phyloP scores from a whole-genome alignment of 371 early-diverging fungal genomes.

The Syncephalastrum contaminatum region DNA sequence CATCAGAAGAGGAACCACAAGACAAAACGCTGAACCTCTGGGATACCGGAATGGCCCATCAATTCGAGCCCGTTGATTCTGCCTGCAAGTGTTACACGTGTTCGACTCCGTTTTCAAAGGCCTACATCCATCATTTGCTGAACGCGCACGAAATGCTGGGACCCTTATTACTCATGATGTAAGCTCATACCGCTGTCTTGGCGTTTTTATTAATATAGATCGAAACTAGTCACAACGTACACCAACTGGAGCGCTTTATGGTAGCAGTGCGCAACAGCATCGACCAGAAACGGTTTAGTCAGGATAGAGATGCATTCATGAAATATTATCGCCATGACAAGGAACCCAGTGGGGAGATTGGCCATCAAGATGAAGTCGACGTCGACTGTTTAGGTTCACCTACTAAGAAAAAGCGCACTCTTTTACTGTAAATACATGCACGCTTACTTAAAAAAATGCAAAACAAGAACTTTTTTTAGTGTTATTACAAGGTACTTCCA shows the following conservation, averaged over 20 bases:
- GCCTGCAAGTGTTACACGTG: slow-evolving; percentile 72
- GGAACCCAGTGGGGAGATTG: slow-evolving; percentile 29
- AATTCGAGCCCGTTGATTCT: slow-evolving; percentile 60
- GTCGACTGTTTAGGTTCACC: slow-evolving; percentile 38
- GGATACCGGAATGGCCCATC: slow-evolving; percentile 47
- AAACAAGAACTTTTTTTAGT: slow-evolving; percentile 2
- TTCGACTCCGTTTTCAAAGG: slow-evolving; percentile 62
- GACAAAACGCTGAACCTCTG: slow-evolving; percentile 53
- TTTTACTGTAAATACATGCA: slow-evolving; percentile 24
- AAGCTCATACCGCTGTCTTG: slow-evolving; percentile 9
- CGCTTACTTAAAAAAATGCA: slow-evolving; percentile 10
- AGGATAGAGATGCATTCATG: slow-evolving; percentile 46
- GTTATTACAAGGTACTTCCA: neutral
- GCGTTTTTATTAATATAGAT: slow-evolving; percentile 1
- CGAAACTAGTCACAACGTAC: slow-evolving; percentile 63
- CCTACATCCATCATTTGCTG: slow-evolving; percentile 77
- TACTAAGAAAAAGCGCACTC: slow-evolving; percentile 42
- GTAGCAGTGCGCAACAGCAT: slow-evolving; percentile 58
- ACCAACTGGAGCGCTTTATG: slow-evolving; percentile 66
- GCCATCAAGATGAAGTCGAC: slow-evolving; percentile 42
- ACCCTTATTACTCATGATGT: slow-evolving; percentile 71
- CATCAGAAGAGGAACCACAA: slow-evolving; percentile 5
- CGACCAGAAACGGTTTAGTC: slow-evolving; percentile 49
- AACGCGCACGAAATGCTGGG: slow-evolving; percentile 81
- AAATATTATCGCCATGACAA: slow-evolving; percentile 33